These are phyloP conservation scores for Biscogniauxia sp. DNA, from an alignment of 2,329 filamentous ascomycete genomes.

Conservation along the genomic window DNA sequence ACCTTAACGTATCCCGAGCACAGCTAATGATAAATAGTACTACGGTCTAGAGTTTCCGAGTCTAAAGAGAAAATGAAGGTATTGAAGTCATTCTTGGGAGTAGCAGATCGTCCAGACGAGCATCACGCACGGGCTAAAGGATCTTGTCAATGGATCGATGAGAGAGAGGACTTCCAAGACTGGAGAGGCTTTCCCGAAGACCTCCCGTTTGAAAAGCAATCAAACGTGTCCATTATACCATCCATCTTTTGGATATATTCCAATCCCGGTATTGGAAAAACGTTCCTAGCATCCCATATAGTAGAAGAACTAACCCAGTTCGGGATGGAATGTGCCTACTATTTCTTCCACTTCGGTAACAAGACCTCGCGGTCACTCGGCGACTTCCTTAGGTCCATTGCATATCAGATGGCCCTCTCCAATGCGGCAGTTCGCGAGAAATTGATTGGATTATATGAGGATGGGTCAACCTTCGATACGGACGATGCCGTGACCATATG, in stretches of 20 bases:
- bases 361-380: conserved; percentile 12
- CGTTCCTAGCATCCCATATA: conserved; percentile 8
- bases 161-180: conserved; percentile 24
- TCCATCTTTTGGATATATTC: conserved; percentile 28
- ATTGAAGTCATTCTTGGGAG: conserved; percentile 17
- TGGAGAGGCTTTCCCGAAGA: conserved; percentile 21
- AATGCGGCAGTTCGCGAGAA: conserved; percentile 22
- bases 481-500: conserved; percentile 31
- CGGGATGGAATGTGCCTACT: conserved; percentile 8
- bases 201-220: neutral
- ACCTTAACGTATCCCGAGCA: neutral
- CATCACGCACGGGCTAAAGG: conserved; percentile 27
- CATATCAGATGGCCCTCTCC: conserved; percentile 33
- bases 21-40: conserved; percentile 6
- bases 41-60: conserved; percentile 4
- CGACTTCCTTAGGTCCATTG: conserved; percentile 26
- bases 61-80: conserved; percentile 10
- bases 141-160: conserved; percentile 32
- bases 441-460: conserved; percentile 22
- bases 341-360: conserved; percentile 23
- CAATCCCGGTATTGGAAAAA: conserved; percentile 22
- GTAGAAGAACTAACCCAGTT: conserved; percentile 9
- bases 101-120: conserved; percentile 24
- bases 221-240: neutral
- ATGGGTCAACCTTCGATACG: conserved; percentile 22